A percentile compares a stretch with the other conserved stretches of the same genome.
Conservation (phyloP, 1,139 yeast species). For the Sugiyamaella japonica region DNA sequence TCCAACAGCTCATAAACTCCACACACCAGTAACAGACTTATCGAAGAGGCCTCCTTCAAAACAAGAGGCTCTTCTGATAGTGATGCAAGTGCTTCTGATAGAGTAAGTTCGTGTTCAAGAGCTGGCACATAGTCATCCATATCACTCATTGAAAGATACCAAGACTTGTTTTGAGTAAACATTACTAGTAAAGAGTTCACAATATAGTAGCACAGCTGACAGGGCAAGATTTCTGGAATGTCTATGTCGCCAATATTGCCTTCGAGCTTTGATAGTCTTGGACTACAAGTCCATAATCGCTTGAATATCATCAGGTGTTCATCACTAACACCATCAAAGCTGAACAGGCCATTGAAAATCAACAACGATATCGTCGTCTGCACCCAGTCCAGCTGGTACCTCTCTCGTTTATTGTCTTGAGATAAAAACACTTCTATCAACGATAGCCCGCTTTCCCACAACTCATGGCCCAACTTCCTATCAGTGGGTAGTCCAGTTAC, state of each 20-base stretch:
- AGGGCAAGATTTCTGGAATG: slow-evolving; percentile 3
- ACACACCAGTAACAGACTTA: slow-evolving; percentile 15
- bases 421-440: slow-evolving; percentile 17
- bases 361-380: slow-evolving; percentile 15
- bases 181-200: slow-evolving; percentile 14
- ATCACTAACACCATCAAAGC: slow-evolving; percentile 16
- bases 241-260: background rate
- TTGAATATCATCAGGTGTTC: slow-evolving; percentile 15
- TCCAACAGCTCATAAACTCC: slow-evolving; percentile 17
- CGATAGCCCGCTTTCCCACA: slow-evolving; percentile 20
- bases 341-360: slow-evolving; percentile 14
- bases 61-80: slow-evolving; percentile 6
- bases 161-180: slow-evolving; percentile 15
- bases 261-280: slow-evolving; percentile 1
- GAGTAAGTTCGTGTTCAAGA: slow-evolving; percentile 1
- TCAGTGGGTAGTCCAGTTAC: slow-evolving; percentile 19
- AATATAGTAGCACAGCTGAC: slow-evolving; percentile 14
- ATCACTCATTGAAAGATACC: slow-evolving; percentile 5
- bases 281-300: slow-evolving; percentile 14
- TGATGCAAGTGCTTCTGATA: slow-evolving; percentile 1
- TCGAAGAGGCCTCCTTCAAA: slow-evolving; percentile 10
- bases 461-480: slow-evolving; percentile 16
- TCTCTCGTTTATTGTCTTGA: slow-evolving; percentile 8
- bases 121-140: slow-evolving; percentile 12
- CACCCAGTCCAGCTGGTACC: slow-evolving; percentile 18